Evolutionary conservation across 2,329 filamentous ascomycete genomes (phyloP), one percentile per base, ranked within the genome.

Genomic region (Paraphaeosphaeria sporulosa): DNA sequence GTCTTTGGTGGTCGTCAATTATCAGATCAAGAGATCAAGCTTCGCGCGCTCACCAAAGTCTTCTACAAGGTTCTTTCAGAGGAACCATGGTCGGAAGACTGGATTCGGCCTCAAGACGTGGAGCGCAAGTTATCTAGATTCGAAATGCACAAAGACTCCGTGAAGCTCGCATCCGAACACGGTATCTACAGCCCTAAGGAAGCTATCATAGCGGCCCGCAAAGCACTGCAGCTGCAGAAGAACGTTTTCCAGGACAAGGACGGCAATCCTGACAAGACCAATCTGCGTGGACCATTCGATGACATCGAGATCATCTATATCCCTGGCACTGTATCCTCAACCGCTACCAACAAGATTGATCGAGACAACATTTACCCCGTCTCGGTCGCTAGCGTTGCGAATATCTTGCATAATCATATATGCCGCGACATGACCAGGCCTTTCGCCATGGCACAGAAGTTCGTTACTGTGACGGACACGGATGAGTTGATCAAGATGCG

Each of bases 271-370:
- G 51, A 54, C 25, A 54, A 54, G 51, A 54, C 10, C 10, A 54
- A 54, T 15, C 38, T 43, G 17, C 70, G 70, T 44, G 74, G 73
- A 4, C 75, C 75, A 1, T 78, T 68, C 47, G 75, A 78, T 47
- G 74, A 76, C 17, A 76, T 78, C 25, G 75, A 78, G 55, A 73
- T 78, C 55, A 75, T 78, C 51, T 78, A 75, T 55, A 75, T 78
- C 43, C 70, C 75, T 5, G 75, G 75, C 23, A 78, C 75, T 2
- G 75, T 78, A 12, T 76, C 73, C 3, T 75, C 75, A 4, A 72
- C 71, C 10, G 74, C 75, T 15, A 78, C 75, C 0, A 75, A 71
- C 53, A 68, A 64, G 38, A 73, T 78, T 38, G 66, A 76, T 42
- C 73, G 75, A 13, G 66, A 71, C 9, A 68, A 62, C 27, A 78